Conservation (phyloP, 768 basidiomycete genomes). For the Termitomyces heimii region DNA sequence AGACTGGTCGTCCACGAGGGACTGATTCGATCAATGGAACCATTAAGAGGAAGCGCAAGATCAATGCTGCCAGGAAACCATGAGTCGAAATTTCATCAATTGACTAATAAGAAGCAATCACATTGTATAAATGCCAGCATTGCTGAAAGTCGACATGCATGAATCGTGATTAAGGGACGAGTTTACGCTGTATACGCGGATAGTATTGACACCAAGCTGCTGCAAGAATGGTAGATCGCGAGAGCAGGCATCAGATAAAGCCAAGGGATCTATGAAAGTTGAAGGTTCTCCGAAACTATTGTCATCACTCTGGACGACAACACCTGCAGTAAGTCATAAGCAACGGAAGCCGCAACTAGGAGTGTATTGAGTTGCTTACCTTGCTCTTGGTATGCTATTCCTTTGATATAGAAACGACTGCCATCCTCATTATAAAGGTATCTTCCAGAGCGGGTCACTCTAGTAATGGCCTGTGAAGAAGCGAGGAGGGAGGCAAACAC, state of each 20-base stretch:
- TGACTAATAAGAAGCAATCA: conserved; percentile 30
- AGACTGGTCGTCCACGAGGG: conserved; percentile 82
- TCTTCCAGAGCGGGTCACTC: conserved; percentile 63
- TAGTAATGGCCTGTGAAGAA: conserved; percentile 60
- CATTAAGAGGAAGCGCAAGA: conserved; percentile 78
- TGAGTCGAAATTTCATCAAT: background rate
- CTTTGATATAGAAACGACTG: conserved; percentile 83
- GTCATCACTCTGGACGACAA: conserved; percentile 37
- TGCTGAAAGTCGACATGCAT: conserved; percentile 76
- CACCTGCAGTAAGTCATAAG: conserved; percentile 21
- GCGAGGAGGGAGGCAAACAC: conserved; percentile 34
- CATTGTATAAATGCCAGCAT: conserved; percentile 87
- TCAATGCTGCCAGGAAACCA: conserved; percentile 55
- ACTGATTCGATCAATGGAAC: conserved; percentile 67
- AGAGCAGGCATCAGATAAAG: conserved; percentile 57
- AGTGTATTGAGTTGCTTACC: conserved; percentile 32
- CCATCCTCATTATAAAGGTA: conserved; percentile 80
- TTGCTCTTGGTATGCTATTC: conserved; percentile 80
- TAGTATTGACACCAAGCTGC: conserved; percentile 71
- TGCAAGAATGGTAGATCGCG: conserved; percentile 78
- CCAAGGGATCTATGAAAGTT: conserved; percentile 76
- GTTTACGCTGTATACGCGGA: conserved; percentile 86
- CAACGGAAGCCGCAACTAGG: background rate
- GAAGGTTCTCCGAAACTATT: conserved; percentile 68
- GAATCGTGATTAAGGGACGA: conserved; percentile 77